Conservation (phyloP, 2,329 filamentous ascomycete species). For the Alternaria gansuensis region DNA sequence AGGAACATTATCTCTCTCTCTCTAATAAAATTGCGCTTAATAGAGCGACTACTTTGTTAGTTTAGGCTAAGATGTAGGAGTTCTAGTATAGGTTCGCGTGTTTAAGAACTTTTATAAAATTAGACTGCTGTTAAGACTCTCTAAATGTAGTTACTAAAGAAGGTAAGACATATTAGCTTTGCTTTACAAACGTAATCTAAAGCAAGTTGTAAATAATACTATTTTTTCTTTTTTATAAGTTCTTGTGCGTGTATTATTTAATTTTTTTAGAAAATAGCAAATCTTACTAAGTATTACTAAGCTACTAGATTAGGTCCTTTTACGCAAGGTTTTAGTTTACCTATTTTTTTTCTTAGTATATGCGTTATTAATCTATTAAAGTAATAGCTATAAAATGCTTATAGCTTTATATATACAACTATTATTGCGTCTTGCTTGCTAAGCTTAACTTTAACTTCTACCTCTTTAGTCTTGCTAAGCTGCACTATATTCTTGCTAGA, state of each 20-base stretch:
- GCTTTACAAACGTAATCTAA: conserved; percentile 24
- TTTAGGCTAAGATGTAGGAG: conserved; percentile 8
- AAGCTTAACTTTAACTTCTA: conserved; percentile 15
- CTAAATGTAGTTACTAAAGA: conserved; percentile 13
- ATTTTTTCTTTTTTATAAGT: conserved; percentile 15
- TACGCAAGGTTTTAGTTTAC: conserved; percentile 15
- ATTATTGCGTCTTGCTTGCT: conserved; percentile 9
- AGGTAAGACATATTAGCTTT: conserved; percentile 19
- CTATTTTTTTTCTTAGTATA: conserved; percentile 22
- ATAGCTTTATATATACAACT: conserved; percentile 24
- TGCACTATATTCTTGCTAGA: conserved; percentile 18
- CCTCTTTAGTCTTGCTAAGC: conserved; percentile 12
- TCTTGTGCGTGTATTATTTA: conserved; percentile 12
- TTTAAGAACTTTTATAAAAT: conserved; percentile 5
- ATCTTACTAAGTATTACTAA: conserved; percentile 19
- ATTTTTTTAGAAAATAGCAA: conserved; percentile 17
- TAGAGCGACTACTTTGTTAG: conserved; percentile 14
- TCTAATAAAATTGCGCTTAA: conserved; percentile 18
- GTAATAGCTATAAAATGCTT: conserved; percentile 22
- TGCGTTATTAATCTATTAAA: conserved; percentile 22
- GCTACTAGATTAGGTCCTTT: conserved; percentile 24
- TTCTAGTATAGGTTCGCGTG: not conserved
- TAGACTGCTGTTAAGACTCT: conserved; percentile 15
- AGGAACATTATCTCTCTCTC: conserved; percentile 23
- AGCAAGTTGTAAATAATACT: conserved; percentile 17